Base-by-base conservation (phyloP, 2,329 filamentous ascomycete genomes). In the Thermomyces lanuginosus region DNA sequence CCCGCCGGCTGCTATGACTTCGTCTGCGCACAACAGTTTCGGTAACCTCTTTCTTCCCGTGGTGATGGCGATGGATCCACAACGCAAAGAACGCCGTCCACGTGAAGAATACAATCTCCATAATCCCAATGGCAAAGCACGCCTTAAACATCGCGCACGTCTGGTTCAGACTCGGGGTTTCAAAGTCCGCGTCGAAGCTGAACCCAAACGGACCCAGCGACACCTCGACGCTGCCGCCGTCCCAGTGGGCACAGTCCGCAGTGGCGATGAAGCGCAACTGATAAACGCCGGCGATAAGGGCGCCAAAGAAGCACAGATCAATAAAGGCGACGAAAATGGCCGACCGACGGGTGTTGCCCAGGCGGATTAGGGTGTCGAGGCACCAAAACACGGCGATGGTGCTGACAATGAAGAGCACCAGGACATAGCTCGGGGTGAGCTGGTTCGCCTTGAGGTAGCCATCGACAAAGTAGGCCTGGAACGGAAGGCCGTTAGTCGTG, bases 141-240 rank as follows among this genome's bases (percentile, higher is more conserved):
- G 84, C 77, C 67, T 93, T 95, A 45, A 92, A 69, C 81, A 93
- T 89, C 26, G 76, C 69, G 56, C 86, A 95, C 4, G 72, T 70
- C 63, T 86, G 86, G 53, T 80, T 64, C 19, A 73, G 45, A 21
- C 63, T 51, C 32, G 70, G 43, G 30, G 55, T 63, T 27, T 55
- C 55, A 24, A 61, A 61, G 17, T 53, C 39, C 5, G 41, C 35
- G 8, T 61, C 61, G 22, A 68, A 68, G 36, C 55, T 60, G n/a
- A n/a, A n/a, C 16, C 69, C 66, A 35, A 80, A 68, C 8, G 66
- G 58, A 8, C 76, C 76, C 22, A 83, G 60, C 25, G 63, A 61
- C 28, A 68, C 47, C 40, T 64, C 65, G 50, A 71, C 72, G 12
- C 54, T 44, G 24, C 58, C 54, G 27, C 55, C 57, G 7, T 46